phyloP scores from a whole-genome alignment of 179 eudicot genomes.

The Carnegiea gigantea region DNA sequence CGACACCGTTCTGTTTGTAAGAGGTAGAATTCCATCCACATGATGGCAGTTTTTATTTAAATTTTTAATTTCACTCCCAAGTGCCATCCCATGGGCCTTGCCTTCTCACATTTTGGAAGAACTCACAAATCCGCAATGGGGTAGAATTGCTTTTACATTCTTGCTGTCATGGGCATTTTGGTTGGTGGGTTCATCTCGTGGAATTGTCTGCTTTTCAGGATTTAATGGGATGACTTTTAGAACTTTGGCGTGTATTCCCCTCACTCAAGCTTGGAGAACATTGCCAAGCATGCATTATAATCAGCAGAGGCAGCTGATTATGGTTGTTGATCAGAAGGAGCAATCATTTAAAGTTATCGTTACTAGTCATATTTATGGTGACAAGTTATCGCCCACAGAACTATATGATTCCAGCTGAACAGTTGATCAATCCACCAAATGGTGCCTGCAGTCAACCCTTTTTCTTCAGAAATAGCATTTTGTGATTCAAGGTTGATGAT shows the following conservation, averaged over 20 bases:
- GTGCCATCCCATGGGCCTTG: constrained; percentile 97
- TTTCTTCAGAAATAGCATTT: constrained; percentile 95
- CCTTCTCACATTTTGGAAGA: constrained; percentile 87
- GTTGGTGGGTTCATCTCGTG: constrained; percentile 94
- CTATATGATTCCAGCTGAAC: constrained; percentile 78
- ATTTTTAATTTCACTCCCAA: constrained; percentile 69
- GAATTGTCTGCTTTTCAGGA: constrained; percentile 88
- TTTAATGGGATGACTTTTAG: constrained; percentile 66
- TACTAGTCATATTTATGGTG: constrained; percentile 82
- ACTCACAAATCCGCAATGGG: constrained; percentile 84
- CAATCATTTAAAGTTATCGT: constrained; percentile 82
- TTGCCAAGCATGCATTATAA: constrained; percentile 85
- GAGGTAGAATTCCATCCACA: too few relatives aligned
- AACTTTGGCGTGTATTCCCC: constrained; percentile 84
- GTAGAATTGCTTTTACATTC: constrained; percentile 73
- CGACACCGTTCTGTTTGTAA: too few relatives aligned
- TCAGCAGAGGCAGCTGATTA: constrained; percentile 82
- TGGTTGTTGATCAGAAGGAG: constrained; percentile 77
- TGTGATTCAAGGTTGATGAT: constrained; percentile 94
- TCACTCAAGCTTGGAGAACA: constrained; percentile 78
- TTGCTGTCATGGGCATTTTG: constrained; percentile 89
- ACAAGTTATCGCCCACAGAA: constrained; percentile 81
- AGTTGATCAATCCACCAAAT: constrained; percentile 79
- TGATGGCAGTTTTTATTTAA: too few relatives aligned
- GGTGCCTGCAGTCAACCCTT: constrained; percentile 87